Conservation (phyloP, 345 rosid genomes). For the Hibiscus trionum region DNA sequence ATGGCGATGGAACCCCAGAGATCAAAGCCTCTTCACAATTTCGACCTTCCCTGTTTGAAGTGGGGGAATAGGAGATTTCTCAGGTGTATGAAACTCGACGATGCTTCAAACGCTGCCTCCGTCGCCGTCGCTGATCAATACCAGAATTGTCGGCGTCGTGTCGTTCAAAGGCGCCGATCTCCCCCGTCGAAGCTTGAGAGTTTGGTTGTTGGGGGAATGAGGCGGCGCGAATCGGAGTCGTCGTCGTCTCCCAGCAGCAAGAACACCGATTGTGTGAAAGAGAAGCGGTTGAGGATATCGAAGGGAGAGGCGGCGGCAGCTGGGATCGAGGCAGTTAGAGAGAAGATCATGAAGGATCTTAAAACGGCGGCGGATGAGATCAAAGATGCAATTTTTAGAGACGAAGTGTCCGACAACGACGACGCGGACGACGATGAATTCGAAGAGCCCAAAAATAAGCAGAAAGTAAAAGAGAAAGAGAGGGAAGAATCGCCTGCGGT, state of each 20-base stretch:
- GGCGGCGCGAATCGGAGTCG: conserved; percentile 11
- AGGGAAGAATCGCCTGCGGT: conserved; percentile 23
- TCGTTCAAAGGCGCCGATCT: conserved; percentile 24
- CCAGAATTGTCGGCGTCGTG: neutral
- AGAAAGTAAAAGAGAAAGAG: conserved; percentile 6
- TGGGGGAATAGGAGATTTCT: conserved; percentile 45
- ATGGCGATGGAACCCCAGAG: conserved; percentile 43
- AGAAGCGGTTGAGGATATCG: conserved; percentile 17
- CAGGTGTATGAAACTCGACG: conserved; percentile 34
- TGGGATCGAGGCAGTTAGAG: conserved; percentile 55
- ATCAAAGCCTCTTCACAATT: conserved; percentile 46
- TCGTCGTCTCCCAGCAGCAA: conserved; percentile 9
- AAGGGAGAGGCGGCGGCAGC: conserved; percentile 31
- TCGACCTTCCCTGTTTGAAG: conserved; percentile 39
- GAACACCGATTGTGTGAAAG: neutral
- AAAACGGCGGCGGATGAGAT: conserved; percentile 42
- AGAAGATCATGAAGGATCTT: conserved; percentile 49
- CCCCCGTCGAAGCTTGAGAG: conserved; percentile 21
- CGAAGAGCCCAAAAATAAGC: conserved; percentile 12
- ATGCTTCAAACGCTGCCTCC: conserved; percentile 5
- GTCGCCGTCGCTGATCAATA: conserved; percentile 22
- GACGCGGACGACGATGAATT: conserved; percentile 10
- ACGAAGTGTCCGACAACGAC: conserved; percentile 21
- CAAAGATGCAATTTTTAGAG: conserved; percentile 30
- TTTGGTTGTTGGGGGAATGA: conserved; percentile 1